These are phyloP conservation scores for Trichoderma arundinaceum DNA, from an alignment of 2,329 filamentous ascomycete species.

Conservation along the genomic window DNA sequence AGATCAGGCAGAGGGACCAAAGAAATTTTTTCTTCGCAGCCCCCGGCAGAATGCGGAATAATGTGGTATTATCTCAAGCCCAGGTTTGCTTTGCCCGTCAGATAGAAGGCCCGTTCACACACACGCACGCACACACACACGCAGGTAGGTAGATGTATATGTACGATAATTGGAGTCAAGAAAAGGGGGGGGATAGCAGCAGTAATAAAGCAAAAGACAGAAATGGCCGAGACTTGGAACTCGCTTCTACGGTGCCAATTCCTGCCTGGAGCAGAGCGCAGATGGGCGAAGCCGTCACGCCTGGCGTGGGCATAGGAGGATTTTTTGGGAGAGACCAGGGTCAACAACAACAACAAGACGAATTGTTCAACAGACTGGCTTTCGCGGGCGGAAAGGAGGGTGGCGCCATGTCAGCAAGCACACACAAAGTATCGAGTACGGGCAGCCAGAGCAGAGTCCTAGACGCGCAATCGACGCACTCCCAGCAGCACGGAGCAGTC, in stretches of 20 bases:
- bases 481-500: no score
- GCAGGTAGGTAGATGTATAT: constrained; percentile 1
- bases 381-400: constrained; percentile 19
- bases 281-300: constrained; percentile 29
- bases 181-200: constrained; percentile 10
- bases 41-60: constrained; percentile 33
- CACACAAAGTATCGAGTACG: constrained; percentile 20
- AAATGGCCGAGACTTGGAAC: constrained; percentile 1
- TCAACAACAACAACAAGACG: constrained; percentile 1
- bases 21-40: constrained; percentile 14
- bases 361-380: not conserved
- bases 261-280: constrained; percentile 10
- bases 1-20: constrained; percentile 13
- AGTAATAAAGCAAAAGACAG: constrained; percentile 11
- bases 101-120: constrained; percentile 33
- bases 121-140: constrained; percentile 9
- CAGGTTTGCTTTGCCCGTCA: constrained; percentile 22
- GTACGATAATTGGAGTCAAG: constrained; percentile 4
- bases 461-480: constrained; percentile 5
- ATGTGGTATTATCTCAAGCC: constrained; percentile 31
- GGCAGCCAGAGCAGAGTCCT: constrained; percentile 2
- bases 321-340: constrained; percentile 8
- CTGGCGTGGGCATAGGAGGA: constrained; percentile 22
- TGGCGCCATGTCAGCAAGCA: constrained; percentile 27
- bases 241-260: constrained; percentile 23